phyloP scores from a whole-genome alignment of 116 monocot genomes.

The Papilionanthe hybrid region DNA sequence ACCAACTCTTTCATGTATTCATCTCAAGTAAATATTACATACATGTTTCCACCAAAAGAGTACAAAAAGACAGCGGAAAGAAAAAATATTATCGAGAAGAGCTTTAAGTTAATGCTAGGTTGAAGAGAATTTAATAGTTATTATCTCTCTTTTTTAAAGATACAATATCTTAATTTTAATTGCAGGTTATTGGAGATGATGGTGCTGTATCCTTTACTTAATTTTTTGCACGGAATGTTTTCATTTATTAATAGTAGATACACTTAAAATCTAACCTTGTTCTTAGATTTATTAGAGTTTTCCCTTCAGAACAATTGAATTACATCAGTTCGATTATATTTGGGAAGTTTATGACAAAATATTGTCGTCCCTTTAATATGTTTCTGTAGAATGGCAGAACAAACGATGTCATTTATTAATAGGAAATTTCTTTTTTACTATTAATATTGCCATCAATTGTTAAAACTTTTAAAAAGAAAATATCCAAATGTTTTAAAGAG shows the following conservation, averaged over 20 bases:
- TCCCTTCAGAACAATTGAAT: neutral
- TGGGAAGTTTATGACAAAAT: neutral
- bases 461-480: too few relatives aligned
- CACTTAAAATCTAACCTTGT: neutral
- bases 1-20: too few relatives aligned
- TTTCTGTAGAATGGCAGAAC: neutral
- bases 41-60: neutral
- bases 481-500: too few relatives aligned
- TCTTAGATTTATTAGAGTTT: neutral
- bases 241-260: neutral
- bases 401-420: neutral
- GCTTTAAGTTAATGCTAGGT: neutral
- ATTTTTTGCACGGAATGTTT: neutral
- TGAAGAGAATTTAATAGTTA: neutral
- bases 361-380: neutral
- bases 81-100: neutral
- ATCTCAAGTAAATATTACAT: neutral
- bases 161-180: slow-evolving; percentile 7
- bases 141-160: neutral
- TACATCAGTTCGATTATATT: neutral
- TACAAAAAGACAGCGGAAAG: neutral
- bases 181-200: slow-evolving; percentile 84
- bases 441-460: too few relatives aligned
- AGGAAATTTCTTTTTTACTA: too few relatives aligned
- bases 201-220: slow-evolving; percentile 73